Percentiles rank a stretch among this genome's conserved stretches.
Evolutionary conservation across 2,329 filamentous ascomycete species (phyloP).

Genomic region (Sarocladiaceae sp.): DNA sequence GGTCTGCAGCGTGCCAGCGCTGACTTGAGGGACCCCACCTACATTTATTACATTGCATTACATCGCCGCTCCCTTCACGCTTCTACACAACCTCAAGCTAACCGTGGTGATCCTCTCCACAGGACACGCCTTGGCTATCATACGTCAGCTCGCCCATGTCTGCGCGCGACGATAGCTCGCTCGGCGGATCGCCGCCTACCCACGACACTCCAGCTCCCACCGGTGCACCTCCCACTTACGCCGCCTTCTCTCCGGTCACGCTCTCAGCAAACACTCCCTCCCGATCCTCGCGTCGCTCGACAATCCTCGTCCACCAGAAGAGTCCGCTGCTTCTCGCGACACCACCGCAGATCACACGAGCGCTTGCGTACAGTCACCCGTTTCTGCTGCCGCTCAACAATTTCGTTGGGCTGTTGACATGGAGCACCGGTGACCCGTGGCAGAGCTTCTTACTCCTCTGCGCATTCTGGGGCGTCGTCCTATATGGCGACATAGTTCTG

Average conservation of each 20-base stretch:
- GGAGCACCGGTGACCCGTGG: constrained; percentile 93
- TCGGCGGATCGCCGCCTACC: constrained; percentile 28
- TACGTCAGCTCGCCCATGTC: constrained; percentile 36
- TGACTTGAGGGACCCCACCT: neutral
- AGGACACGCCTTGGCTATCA: constrained; percentile 48
- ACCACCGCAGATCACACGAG: constrained; percentile 89
- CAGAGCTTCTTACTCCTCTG: constrained; percentile 90
- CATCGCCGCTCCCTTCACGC: neutral
- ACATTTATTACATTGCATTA: neutral
- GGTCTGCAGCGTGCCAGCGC: neutral
- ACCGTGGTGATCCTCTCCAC: neutral
- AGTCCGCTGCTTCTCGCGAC: constrained; percentile 89
- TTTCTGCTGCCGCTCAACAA: constrained; percentile 88
- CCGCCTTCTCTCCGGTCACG: constrained; percentile 83
- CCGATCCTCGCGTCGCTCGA: constrained; percentile 67
- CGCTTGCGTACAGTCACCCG: constrained; percentile 91
- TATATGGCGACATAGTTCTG: constrained; percentile 84
- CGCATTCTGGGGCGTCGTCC: constrained; percentile 76
- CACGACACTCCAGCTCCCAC: constrained; percentile 26
- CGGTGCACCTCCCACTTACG: constrained; percentile 66
- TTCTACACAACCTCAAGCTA: neutral
- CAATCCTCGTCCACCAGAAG: constrained; percentile 95
- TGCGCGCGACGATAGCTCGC: constrained; percentile 31
- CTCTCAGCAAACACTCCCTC: constrained; percentile 63
- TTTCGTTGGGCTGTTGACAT: constrained; percentile 79